Base-by-base conservation (phyloP, 2,329 filamentous ascomycete species). In the Fusarium subtropicale region DNA sequence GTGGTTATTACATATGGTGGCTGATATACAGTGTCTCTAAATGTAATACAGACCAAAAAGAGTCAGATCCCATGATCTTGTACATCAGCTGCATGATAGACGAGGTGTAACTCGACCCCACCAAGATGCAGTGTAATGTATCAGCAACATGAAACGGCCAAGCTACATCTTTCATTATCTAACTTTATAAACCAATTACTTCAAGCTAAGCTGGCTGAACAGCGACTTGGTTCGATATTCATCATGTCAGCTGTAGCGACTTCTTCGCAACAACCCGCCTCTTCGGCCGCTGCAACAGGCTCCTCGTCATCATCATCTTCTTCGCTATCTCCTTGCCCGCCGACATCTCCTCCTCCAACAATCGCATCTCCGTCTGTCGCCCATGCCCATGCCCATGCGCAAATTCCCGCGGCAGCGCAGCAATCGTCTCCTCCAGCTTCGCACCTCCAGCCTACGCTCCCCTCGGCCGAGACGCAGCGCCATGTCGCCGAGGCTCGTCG, bases 401-500 rank as follows among this genome's bases (percentile, higher is more conserved):
- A 61, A 7, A 68, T 59, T 13, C 66, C 66, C 22, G 45, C 68
- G 10, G 38, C 52, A 52, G 52, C 54, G 42, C 50, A 68, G 28
- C 57, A 57, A 45, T 59, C 58, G 45, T 71, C 54, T 3, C 60
- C 67, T 12, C 72, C 55, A 2, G 56, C 71, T 46, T 66, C 71
- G 9, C 68, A 67, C 9, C 76, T 78, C 15, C 77, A 79, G 46
- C 76, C 78, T 6, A 80, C 78, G 50, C 79, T 83, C 13, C 82
- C 82, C 3, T 79, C 82, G 4, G 73, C 79, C 47, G 77, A 81
- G 53, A 79, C 83, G 52, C 80, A 83, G 74, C 80, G 80, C 9
- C 82, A 85, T 74, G 82, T 89, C 22, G 78, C 83, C 50, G 85
- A 89, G 75, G 88, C 88, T 39, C 87, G 88, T 67, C 78, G 81